Evolutionary conservation across 352 stramenopile genomes (phyloP).

Genomic region (Paralagenidium karlingii): DNA sequence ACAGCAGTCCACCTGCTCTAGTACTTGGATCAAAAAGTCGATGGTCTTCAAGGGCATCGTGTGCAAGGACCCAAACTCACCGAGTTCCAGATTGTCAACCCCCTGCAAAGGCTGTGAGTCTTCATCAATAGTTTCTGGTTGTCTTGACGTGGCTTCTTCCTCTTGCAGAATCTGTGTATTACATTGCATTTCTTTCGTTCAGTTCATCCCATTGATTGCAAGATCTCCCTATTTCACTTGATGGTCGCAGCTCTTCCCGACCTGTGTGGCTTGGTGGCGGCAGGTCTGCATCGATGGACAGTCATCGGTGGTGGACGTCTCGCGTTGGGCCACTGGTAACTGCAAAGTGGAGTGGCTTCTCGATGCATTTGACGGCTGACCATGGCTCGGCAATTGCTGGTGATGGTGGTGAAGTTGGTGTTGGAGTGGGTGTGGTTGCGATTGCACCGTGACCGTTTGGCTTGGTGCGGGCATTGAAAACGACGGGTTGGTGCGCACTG

Average conservation of each 20-base stretch:
- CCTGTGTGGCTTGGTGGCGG: constrained; percentile 11
- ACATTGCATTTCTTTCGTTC: no score
- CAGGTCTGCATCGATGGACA: no score
- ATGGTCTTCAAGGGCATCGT: constrained; percentile 50
- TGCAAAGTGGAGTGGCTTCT: not conserved
- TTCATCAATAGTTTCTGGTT: not conserved
- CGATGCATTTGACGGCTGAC: constrained; percentile 1
- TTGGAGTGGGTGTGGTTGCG: constrained; percentile 3
- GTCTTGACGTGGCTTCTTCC: constrained; percentile 15
- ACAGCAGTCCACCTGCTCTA: constrained; percentile 33
- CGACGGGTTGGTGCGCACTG: constrained; percentile 16
- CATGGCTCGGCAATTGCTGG: constrained; percentile 1
- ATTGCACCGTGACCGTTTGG: not conserved
- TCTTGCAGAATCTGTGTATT: no score
- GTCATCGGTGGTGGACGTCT: constrained; percentile 4
- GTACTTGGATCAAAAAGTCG: constrained; percentile 45
- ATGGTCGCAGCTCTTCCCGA: constrained; percentile 1
- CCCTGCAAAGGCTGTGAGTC: not conserved
- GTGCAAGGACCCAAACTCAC: constrained; percentile 25
- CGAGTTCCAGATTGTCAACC: constrained; percentile 12
- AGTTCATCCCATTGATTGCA: no score
- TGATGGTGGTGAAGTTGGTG: constrained; percentile 2
- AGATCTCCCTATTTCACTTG: constrained; percentile 10
- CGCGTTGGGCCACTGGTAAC: not conserved
- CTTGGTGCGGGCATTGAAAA: constrained; percentile 14